phyloP scores from a whole-genome alignment of 352 stramenopile genomes.

The Globisporangium barbulae region DNA sequence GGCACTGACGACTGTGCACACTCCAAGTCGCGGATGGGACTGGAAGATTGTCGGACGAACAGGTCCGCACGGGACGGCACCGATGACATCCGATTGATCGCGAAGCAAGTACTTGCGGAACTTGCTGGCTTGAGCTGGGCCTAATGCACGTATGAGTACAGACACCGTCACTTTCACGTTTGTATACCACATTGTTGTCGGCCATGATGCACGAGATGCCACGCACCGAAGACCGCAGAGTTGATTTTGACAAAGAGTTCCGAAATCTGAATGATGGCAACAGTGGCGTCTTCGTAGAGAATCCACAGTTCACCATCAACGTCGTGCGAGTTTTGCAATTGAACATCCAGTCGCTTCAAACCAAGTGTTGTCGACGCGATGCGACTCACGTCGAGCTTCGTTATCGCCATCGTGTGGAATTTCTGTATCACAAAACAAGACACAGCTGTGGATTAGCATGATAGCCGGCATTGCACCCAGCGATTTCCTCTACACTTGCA shows the following conservation, averaged over 20 bases:
- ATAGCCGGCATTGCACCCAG: neutral
- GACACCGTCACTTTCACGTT: neutral
- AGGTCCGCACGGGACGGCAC: slow-evolving; percentile 56
- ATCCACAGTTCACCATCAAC: slow-evolving; percentile 68
- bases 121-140: slow-evolving; percentile 65
- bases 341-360: slow-evolving; percentile 26
- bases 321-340: slow-evolving; percentile 23
- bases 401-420: slow-evolving; percentile 41
- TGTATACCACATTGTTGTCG: neutral
- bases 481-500: neutral
- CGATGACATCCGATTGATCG: slow-evolving; percentile 64
- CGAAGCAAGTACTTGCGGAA: slow-evolving; percentile 79
- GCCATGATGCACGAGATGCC: too few relatives aligned
- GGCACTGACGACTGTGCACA: slow-evolving; percentile 71
- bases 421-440: slow-evolving; percentile 23
- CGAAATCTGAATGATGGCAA: slow-evolving; percentile 74
- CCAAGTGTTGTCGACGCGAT: slow-evolving; percentile 30
- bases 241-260: slow-evolving; percentile 53
- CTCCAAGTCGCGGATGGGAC: slow-evolving; percentile 65
- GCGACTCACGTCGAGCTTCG: slow-evolving; percentile 51
- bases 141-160: slow-evolving; percentile 15
- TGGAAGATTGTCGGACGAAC: slow-evolving; percentile 79
- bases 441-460: neutral
- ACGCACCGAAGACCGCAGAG: slow-evolving; percentile 50
- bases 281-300: slow-evolving; percentile 67